These are phyloP conservation scores for Solanum neorickii DNA, from an alignment of 257 asterid genomes.

Conservation along the genomic window DNA sequence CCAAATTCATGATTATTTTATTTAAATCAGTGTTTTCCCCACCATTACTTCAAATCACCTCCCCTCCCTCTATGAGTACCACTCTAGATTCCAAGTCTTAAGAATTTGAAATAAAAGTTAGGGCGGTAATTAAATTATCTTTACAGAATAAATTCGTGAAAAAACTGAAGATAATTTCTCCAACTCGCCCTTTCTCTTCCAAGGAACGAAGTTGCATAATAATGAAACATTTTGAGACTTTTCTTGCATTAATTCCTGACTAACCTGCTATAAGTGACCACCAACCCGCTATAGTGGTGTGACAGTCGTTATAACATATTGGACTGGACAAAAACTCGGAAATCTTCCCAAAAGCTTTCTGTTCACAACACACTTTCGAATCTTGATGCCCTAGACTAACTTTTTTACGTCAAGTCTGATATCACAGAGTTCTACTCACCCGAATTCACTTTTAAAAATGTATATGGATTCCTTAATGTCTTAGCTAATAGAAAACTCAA, in stretches of 20 bases:
- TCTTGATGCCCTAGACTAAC: too few species aligned
- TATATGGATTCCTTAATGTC: background rate
- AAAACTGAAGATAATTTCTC: background rate
- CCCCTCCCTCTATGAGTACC: background rate
- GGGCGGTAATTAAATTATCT: background rate
- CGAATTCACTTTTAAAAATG: too few species aligned
- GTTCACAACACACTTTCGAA: background rate
- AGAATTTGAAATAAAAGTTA: background rate
- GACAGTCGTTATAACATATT: too few species aligned
- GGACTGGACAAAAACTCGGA: background rate
- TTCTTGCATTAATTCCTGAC: background rate
- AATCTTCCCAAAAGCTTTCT: background rate
- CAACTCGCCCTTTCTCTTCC: background rate
- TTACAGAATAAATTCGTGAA: background rate
- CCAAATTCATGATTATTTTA: background rate
- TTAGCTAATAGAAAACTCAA: background rate
- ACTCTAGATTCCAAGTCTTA: background rate
- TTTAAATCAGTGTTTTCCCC: too few species aligned
- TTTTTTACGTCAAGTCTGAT: background rate
- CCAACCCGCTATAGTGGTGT: background rate
- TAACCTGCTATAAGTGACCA: background rate
- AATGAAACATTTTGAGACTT: background rate
- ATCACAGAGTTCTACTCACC: background rate
- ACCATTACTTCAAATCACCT: background rate
- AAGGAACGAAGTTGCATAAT: background rate